Conservation (phyloP, 495 filamentous ascomycete species). For the Pyronema omphalodes region DNA sequence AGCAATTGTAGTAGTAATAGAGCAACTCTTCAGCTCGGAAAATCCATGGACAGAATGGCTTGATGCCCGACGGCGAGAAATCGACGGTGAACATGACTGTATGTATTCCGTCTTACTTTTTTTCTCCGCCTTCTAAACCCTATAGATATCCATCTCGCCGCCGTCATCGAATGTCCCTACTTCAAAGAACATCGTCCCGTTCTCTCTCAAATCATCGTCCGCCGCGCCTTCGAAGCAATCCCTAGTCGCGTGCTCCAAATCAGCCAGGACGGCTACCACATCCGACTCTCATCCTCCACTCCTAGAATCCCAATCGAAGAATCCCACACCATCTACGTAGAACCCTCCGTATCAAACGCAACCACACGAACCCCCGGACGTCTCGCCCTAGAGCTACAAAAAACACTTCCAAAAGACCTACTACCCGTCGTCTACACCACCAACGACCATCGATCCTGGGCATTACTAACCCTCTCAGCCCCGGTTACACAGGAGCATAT, state of each 20-base stretch:
- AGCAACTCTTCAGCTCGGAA: constrained; percentile 24
- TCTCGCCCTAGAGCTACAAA: constrained; percentile 15
- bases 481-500: constrained; percentile 14
- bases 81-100: constrained; percentile 26
- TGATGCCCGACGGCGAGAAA: constrained; percentile 13
- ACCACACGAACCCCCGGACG: constrained; percentile 14
- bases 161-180: constrained; percentile 23
- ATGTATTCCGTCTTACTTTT: not conserved
- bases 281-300: constrained; percentile 8
- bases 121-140: not conserved
- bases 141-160: constrained; percentile 27
- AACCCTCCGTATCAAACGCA: constrained; percentile 12
- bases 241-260: constrained; percentile 2
- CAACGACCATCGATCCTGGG: constrained; percentile 21
- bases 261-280: constrained; percentile 23
- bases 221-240: constrained; percentile 15
- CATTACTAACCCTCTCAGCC: constrained; percentile 26
- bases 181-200: constrained; percentile 22
- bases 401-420: constrained; percentile 12
- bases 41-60: constrained; percentile 23
- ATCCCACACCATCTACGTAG: not conserved
- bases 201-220: constrained; percentile 22
- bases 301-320: not conserved
- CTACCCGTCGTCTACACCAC: constrained; percentile 19
- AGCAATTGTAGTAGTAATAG: constrained; percentile 23